A percentile compares a stretch with the other conserved stretches of the same genome.
phyloP scores from a whole-genome alignment of 2,329 filamentous ascomycete genomes.

The Cercospora janseana region DNA sequence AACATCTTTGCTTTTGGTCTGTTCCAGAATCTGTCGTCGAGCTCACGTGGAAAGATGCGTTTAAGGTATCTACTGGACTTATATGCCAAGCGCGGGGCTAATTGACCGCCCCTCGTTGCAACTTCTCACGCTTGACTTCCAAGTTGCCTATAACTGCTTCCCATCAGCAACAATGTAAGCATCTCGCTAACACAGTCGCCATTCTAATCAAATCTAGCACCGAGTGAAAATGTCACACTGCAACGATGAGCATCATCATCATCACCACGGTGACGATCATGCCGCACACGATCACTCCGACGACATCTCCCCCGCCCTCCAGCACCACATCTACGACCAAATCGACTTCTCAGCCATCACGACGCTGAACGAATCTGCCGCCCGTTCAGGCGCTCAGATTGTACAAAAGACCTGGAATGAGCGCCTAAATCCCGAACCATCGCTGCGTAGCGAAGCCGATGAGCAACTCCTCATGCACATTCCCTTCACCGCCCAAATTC shows the following conservation, averaged over 20 bases:
- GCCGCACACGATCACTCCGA: slow-evolving; percentile 80
- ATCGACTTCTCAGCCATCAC: slow-evolving; percentile 83
- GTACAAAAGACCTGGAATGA: slow-evolving; percentile 91
- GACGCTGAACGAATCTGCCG: slow-evolving; percentile 76
- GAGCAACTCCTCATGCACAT: slow-evolving; percentile 92
- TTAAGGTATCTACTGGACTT: no score
- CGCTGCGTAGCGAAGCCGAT: slow-evolving; percentile 82
- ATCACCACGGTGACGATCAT: slow-evolving; percentile 53
- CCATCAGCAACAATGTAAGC: background rate
- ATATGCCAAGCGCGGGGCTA: no score
- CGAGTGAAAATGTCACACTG: slow-evolving; percentile 44
- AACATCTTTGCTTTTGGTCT: no score
- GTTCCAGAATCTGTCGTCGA: no score
- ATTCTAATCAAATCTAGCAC: no score
- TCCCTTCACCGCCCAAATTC: slow-evolving; percentile 93
- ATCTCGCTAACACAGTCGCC: background rate
- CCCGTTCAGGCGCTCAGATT: slow-evolving; percentile 68
- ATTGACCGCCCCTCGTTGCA: no score
- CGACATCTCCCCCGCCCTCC: slow-evolving; percentile 86
- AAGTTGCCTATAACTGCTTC: no score
- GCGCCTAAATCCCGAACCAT: slow-evolving; percentile 66
- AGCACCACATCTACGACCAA: slow-evolving; percentile 86
- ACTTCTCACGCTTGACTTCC: no score
- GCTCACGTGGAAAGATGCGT: no score
- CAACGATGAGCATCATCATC: slow-evolving; percentile 48